Base-by-base conservation (phyloP, 345 rosid species). In the Acer saccharum region DNA sequence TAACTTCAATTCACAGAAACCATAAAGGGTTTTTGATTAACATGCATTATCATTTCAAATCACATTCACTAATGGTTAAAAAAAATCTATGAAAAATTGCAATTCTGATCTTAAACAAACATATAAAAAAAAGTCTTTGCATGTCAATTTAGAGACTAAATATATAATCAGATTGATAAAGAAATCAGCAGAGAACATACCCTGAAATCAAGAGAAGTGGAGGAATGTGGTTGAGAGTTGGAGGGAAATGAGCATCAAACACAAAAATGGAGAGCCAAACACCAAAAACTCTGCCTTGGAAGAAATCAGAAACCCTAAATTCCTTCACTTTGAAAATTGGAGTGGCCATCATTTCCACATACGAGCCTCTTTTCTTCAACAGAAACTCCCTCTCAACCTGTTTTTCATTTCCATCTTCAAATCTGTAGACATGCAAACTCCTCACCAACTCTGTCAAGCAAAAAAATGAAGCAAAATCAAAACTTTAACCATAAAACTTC, bases 371-470 rank as follows among this genome's bases (percentile, higher is more conserved):
- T 65, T 65, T 69, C 57, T 64, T 69, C 57, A 81, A 81, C 29
- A 84, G 9, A 71, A 81, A 84, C 79, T 77, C 85, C 64, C 83
- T 81, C 63, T 84, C 83, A 13, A 81, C 81, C 11, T 81, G 75
- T 27, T 54, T 74, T 11, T 48, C 77, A 57, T 63, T 65, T 58
- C 84, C 85, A 71, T 75, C 77, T 60, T 79, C 64, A 64, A 77
- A 79, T 77, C 75, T 63, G 68, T 79, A 77, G 43, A 79, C 85
- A 84, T 84, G 85, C 78, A 84, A 74, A 70, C 83, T 79, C 75
- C 83, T 84, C 10, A 79, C 72, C 81, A 81, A 71, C 77, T 84
- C 87, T 84, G 83, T 70, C 29, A 63, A 66, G 23, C 72, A 68
- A 27, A 41, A 20, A 44, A 0, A 3, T 1, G 8, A 39, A 50